Evolutionary conservation across 345 rosid genomes (phyloP), one percentile per base, ranked within the genome.

Genomic region (Kernera saxatilis): DNA sequence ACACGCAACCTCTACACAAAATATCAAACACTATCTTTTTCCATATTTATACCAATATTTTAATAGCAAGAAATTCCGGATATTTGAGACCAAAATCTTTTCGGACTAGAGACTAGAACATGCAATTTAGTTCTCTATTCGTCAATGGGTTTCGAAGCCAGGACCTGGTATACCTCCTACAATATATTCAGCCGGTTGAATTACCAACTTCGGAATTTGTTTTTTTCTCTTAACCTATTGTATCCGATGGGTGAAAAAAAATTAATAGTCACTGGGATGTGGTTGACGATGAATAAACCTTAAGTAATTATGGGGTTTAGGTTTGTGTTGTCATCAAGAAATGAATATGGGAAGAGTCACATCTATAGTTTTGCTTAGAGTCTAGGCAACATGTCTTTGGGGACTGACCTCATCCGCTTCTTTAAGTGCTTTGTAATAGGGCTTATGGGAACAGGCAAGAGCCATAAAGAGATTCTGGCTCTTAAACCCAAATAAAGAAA

Each of bases 1-100:
- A 56, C 75, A 76, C 79, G 79, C 79, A 76, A 75, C 75, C 71
- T 64, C 60, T 53, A 43, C 55, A 48, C 56, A 69, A 75, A 76
- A 55, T 58, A 63, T 36, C 61, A 70, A 70, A 70, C 61, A 67
- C 69, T 59, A 40, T 59, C 32, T 51, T 59, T 73, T 37, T 23
- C 3, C 23, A 2, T 46, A 14, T 37, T 69, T 64, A 9, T 21
- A 49, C 18, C 21, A 66, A 55, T 50, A 21, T 29, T 66, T 57
- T 48, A 44, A 2, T 21, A 18, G 4, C 49, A 49, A 27, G 3
- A 26, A 21, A 49, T 35, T 64, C 15, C 18, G 1, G 11, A 64
- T 63, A 54, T n/a, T 52, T 40, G 8, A 0, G 13, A 55, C 44
- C 9, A 55, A 5, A 26, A 59, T 8, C 13, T 27, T 27, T n/a